Percentiles rank a stretch among this genome's conserved stretches.
Conservation (phyloP, 306 rosid species). For the Quercus berberidifolia region DNA sequence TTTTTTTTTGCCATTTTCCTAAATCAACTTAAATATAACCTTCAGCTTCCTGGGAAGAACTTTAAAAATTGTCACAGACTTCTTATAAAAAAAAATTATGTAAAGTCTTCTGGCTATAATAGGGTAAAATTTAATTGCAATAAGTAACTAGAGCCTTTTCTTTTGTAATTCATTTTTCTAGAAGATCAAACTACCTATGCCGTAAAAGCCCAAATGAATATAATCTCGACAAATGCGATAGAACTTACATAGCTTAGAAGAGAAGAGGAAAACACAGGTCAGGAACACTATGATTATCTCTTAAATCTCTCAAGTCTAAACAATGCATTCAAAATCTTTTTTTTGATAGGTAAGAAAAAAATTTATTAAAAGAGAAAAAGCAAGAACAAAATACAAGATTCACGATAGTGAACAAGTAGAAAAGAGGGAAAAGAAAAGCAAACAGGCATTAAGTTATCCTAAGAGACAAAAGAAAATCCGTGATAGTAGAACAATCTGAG, state of each 20-base stretch:
- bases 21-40: background rate
- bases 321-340: background rate
- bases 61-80: background rate
- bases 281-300: background rate
- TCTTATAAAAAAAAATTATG: background rate
- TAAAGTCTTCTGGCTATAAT: background rate
- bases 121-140: background rate
- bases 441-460: no score
- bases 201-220: background rate
- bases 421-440: no score
- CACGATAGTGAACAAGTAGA: no score
- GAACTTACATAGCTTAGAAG: background rate
- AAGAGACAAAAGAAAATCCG: no score
- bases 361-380: no score
- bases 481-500: no score
- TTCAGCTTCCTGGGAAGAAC: background rate
- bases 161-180: background rate
- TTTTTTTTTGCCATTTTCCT: background rate
- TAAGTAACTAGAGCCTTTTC: background rate
- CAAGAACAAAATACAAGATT: no score
- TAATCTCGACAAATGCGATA: background rate
- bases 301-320: background rate
- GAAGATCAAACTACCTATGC: background rate
- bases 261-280: background rate
- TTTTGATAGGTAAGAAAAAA: no score